phyloP scores from a whole-genome alignment of 108 stramenopile species.

The Nannochloropsis oceanica region DNA sequence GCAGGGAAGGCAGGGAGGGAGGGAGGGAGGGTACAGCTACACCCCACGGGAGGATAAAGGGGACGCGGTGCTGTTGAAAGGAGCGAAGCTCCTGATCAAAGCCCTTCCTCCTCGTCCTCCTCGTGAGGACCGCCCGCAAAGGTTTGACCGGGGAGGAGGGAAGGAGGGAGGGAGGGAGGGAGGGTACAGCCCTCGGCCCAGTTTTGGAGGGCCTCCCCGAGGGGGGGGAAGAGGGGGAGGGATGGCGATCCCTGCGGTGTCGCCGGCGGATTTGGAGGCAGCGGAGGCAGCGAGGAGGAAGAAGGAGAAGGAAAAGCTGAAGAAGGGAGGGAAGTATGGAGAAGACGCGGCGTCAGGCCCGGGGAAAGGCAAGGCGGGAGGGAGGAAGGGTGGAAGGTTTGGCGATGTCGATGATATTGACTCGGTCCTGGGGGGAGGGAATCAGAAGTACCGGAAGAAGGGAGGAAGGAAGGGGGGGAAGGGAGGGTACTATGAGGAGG shows the following conservation, averaged over 20 bases:
- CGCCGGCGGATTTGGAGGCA: neutral
- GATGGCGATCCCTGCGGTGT: neutral
- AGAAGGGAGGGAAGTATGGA: neutral
- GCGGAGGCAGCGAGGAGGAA: neutral
- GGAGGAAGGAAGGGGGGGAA: neutral
- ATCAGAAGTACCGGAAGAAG: neutral
- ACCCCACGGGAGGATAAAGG: neutral
- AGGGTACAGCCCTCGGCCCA: too few relatives aligned
- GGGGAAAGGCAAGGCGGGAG: neutral
- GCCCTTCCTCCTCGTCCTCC: neutral
- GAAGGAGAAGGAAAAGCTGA: neutral
- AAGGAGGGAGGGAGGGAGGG: neutral
- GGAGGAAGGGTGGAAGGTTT: neutral
- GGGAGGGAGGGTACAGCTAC: neutral
- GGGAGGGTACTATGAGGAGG: neutral
- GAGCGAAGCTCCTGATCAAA: neutral
- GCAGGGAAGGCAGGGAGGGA: neutral
- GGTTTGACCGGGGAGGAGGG: neutral
- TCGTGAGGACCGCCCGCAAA: neutral
- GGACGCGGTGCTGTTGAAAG: neutral
- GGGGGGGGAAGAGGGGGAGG: neutral
- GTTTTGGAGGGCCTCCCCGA: neutral
- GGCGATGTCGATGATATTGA: neutral
- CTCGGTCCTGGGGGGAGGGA: neutral
- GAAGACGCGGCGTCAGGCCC: neutral